Percentiles rank a stretch among this genome's conserved stretches.
phyloP scores from a whole-genome alignment of 2,329 filamentous ascomycete genomes.

The Claviceps purpurea region DNA sequence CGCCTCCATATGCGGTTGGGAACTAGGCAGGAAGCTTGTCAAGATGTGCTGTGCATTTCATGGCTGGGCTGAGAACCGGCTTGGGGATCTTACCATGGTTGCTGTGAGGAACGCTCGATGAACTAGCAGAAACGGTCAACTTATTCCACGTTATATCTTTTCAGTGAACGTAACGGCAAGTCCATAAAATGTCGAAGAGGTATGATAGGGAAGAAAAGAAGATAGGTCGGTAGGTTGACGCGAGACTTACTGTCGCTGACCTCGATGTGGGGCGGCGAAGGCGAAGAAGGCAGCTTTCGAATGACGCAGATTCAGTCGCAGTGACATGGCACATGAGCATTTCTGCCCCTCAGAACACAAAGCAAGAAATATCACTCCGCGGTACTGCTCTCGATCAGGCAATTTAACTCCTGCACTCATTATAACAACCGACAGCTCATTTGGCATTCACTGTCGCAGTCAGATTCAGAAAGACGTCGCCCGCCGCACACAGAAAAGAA shows the following conservation, averaged over 20 bases:
- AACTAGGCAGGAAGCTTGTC: not conserved
- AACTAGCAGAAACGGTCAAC: not conserved
- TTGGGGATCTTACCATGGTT: not conserved
- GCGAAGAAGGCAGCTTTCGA: constrained; percentile 6
- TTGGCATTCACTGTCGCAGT: not conserved
- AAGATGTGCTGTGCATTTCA: not conserved
- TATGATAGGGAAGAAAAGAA: not conserved
- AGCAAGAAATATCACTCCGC: no score
- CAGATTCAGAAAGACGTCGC: not conserved
- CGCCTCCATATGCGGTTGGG: constrained; percentile 24
- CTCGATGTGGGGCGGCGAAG: constrained; percentile 1
- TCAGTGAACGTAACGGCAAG: not conserved
- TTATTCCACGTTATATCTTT: not conserved
- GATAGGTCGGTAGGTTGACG: not conserved
- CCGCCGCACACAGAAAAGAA: not conserved
- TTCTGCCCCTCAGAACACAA: no score
- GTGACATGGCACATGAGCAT: not conserved
- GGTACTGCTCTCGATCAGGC: not conserved
- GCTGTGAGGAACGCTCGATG: not conserved
- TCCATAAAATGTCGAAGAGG: not conserved
- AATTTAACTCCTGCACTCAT: not conserved
- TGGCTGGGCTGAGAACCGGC: not conserved
- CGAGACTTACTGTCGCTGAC: not conserved
- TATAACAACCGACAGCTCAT: not conserved
- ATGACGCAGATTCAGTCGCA: constrained; percentile 7